Percentiles rank a stretch among this genome's conserved stretches.
These are phyloP conservation scores for Malus hybrid DNA, from an alignment of 331 rosid genomes.

Conservation along the genomic window DNA sequence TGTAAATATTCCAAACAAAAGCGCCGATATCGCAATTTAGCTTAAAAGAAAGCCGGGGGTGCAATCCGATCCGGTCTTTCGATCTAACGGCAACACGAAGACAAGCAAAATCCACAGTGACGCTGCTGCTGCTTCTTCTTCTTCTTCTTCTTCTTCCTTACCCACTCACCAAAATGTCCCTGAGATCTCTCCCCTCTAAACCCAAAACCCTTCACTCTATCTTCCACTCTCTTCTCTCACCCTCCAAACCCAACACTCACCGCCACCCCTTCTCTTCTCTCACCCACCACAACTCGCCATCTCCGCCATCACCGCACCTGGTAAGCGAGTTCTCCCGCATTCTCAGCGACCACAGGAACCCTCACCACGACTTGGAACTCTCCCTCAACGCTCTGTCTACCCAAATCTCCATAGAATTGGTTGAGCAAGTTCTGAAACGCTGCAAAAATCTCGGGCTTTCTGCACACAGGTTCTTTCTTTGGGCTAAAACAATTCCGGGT, in stretches of 20 bases:
- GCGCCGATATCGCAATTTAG: too few species aligned
- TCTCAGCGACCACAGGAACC: conserved; percentile 72
- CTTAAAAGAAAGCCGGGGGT: too few species aligned
- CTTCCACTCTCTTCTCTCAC: conserved; percentile 18
- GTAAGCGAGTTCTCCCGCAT: conserved; percentile 77
- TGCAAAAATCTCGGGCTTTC: conserved; percentile 75
- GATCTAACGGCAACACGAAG: too few species aligned
- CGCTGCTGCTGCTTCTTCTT: too few species aligned
- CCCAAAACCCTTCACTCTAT: conserved; percentile 20
- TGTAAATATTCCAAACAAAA: too few species aligned
- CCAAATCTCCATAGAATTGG: conserved; percentile 49
- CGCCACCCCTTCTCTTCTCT: conserved; percentile 17
- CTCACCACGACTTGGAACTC: conserved; percentile 65
- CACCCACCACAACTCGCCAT: conserved; percentile 8
- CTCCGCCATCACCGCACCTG: conserved; percentile 30
- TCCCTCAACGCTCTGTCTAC: conserved; percentile 53
- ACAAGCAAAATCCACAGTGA: too few species aligned
- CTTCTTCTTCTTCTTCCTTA: background rate
- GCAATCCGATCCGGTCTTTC: too few species aligned
- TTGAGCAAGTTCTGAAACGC: conserved; percentile 79
- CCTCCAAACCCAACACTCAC: conserved; percentile 10
- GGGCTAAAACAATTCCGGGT: conserved; percentile 69
- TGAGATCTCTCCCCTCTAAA: conserved; percentile 25
- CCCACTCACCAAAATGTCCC: conserved; percentile 25
- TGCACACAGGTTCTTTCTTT: conserved; percentile 84